Percentiles rank a stretch among this genome's conserved stretches.
Evolutionary conservation across 208 protist genomes (phyloP).

Genomic region (Wallacemonas rigidus): DNA sequence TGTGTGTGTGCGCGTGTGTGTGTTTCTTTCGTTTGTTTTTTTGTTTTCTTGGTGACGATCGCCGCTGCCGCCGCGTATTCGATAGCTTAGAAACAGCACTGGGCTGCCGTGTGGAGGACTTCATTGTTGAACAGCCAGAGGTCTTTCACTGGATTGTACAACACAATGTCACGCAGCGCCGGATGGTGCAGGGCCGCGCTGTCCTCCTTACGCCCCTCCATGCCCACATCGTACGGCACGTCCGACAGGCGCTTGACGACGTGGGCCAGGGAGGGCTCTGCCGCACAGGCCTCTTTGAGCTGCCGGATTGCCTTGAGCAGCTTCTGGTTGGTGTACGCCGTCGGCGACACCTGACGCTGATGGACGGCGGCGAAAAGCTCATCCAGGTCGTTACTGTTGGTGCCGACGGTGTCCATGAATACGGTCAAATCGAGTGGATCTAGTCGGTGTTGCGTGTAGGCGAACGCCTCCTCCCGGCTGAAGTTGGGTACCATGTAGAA

Average conservation of each 20-base stretch:
- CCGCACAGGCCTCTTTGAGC: slow-evolving; percentile 66
- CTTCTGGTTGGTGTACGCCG: slow-evolving; percentile 75
- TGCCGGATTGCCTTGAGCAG: slow-evolving; percentile 84
- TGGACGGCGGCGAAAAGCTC: slow-evolving; percentile 79
- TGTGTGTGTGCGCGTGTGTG: neutral
- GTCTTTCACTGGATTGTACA: slow-evolving; percentile 86
- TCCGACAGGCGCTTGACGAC: slow-evolving; percentile 62
- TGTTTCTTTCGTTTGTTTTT: neutral
- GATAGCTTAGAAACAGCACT: slow-evolving; percentile 47
- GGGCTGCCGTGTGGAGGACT: slow-evolving; percentile 81
- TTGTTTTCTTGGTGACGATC: neutral
- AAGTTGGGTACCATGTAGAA: slow-evolving; percentile 86
- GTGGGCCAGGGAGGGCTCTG: slow-evolving; percentile 35
- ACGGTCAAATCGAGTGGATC: slow-evolving; percentile 67
- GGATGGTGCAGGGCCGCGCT: slow-evolving; percentile 45
- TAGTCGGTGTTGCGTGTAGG: slow-evolving; percentile 71
- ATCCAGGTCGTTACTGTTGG: slow-evolving; percentile 87
- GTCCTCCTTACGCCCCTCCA: slow-evolving; percentile 68
- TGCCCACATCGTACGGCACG: slow-evolving; percentile 71
- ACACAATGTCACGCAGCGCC: slow-evolving; percentile 61
- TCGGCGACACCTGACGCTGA: slow-evolving; percentile 55
- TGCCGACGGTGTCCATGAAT: slow-evolving; percentile 73
- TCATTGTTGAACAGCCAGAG: slow-evolving; percentile 76
- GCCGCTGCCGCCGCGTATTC: neutral
- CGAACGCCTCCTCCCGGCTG: slow-evolving; percentile 58